Evolutionary conservation across 2,329 filamentous ascomycete genomes (phyloP).

Genomic region (Cladosporium sp.): DNA sequence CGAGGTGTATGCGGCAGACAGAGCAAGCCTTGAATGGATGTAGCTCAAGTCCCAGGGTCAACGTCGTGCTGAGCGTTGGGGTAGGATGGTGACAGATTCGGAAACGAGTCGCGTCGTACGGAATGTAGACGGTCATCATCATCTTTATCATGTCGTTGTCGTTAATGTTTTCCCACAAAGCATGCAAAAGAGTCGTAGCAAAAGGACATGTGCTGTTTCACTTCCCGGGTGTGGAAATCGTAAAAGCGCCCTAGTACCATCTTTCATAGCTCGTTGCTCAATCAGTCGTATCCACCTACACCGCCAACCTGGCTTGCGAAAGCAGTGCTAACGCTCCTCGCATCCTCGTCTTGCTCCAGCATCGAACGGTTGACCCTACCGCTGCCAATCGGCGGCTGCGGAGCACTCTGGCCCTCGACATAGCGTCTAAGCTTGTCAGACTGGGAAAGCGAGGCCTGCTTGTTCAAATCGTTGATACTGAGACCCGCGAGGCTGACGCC

Average conservation of each 20-base stretch:
- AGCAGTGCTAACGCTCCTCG: conserved; percentile 91
- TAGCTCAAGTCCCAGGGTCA: conserved; percentile 1
- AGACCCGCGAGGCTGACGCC: conserved; percentile 87
- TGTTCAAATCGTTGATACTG: conserved; percentile 65
- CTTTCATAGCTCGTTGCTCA: conserved; percentile 6
- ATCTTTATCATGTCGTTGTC: background rate
- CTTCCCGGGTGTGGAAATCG: background rate
- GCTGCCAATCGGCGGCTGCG: conserved; percentile 57
- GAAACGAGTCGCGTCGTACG: background rate
- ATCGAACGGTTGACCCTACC: conserved; percentile 45
- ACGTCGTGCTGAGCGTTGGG: conserved; percentile 1
- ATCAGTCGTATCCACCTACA: conserved; percentile 19
- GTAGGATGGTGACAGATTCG: background rate
- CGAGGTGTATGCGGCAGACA: background rate
- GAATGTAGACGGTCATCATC: conserved; percentile 1
- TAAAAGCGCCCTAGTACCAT: background rate
- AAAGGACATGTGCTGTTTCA: conserved; percentile 1
- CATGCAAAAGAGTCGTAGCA: conserved; percentile 10
- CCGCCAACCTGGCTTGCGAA: conserved; percentile 89
- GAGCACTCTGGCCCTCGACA: conserved; percentile 57
- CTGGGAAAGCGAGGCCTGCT: conserved; percentile 71
- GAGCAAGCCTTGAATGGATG: background rate
- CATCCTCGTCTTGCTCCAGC: conserved; percentile 74
- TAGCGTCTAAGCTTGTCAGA: conserved; percentile 92
- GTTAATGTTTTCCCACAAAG: conserved; percentile 4